These are phyloP conservation scores for Styphnolobium japonicum DNA, from an alignment of 306 rosid species.

Conservation along the genomic window DNA sequence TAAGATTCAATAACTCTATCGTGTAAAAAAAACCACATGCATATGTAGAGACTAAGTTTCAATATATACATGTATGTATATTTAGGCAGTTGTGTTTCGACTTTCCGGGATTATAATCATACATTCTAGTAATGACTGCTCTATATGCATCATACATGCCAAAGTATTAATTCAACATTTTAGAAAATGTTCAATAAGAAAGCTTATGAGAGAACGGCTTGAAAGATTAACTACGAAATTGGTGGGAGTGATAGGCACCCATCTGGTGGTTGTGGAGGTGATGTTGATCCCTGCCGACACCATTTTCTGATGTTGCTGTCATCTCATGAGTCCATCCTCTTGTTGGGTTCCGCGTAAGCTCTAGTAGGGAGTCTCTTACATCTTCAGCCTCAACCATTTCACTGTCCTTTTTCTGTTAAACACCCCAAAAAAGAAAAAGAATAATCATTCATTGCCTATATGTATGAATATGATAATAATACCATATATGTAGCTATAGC, in stretches of 20 bases:
- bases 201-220: neutral
- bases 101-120: neutral
- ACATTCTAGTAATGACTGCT: neutral
- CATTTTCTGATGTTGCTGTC: constrained; percentile 39
- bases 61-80: neutral
- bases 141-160: neutral
- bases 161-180: neutral
- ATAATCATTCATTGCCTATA: neutral
- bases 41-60: too few species aligned
- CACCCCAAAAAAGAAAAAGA: neutral
- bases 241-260: constrained; percentile 43
- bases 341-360: constrained; percentile 61
- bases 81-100: neutral
- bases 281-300: constrained; percentile 40
- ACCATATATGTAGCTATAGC: too few species aligned
- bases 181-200: neutral
- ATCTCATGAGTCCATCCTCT: constrained; percentile 49
- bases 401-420: constrained; percentile 65
- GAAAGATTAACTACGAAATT: constrained; percentile 36
- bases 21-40: too few species aligned
- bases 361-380: constrained; percentile 71
- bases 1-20: too few species aligned
- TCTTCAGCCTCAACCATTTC: constrained; percentile 73
- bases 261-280: constrained; percentile 40
- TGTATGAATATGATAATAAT: neutral